Evolutionary conservation across 202 grass and related monocot species (phyloP).

Genomic region (Thinopyrum obtusiflorum): DNA sequence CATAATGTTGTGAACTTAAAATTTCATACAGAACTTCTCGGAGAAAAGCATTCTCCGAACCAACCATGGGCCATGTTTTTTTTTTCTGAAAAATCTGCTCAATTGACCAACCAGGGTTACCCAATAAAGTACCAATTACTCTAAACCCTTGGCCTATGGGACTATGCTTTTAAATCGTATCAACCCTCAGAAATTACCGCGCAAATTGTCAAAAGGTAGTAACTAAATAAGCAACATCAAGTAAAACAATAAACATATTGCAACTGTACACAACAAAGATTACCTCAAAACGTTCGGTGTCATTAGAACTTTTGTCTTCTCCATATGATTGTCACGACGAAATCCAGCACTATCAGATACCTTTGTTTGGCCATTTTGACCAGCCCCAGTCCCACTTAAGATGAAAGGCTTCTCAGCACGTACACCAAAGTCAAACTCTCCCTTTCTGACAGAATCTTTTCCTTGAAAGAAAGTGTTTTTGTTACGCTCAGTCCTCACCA

Average conservation of each 20-base stretch:
- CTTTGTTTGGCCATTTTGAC: slow-evolving; percentile 42
- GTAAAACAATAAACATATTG: neutral
- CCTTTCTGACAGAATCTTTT: slow-evolving; percentile 42
- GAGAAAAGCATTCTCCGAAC: neutral
- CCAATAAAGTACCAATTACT: neutral
- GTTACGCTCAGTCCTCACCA: slow-evolving; percentile 34
- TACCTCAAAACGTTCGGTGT: slow-evolving; percentile 46
- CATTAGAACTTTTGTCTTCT: slow-evolving; percentile 20
- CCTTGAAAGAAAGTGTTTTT: slow-evolving; percentile 41
- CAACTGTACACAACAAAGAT: neutral
- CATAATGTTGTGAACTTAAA: slow-evolving; percentile 6
- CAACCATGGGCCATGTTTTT: neutral
- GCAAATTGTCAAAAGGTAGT: neutral
- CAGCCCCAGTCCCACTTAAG: slow-evolving; percentile 29
- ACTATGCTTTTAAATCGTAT: slow-evolving; percentile 2
- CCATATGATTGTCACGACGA: slow-evolving; percentile 15
- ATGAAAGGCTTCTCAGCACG: slow-evolving; percentile 39
- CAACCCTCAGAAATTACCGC: neutral
- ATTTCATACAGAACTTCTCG: neutral
- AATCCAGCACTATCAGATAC: slow-evolving; percentile 29
- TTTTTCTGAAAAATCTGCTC: neutral
- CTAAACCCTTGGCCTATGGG: slow-evolving; percentile 1
- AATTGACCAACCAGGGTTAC: neutral
- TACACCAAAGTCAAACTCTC: slow-evolving; percentile 44
- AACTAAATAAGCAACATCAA: slow-evolving; percentile 13